These are phyloP conservation scores for Psilocybe mexicana DNA, from an alignment of 1,284 basidiomycete genomes.

Conservation along the genomic window DNA sequence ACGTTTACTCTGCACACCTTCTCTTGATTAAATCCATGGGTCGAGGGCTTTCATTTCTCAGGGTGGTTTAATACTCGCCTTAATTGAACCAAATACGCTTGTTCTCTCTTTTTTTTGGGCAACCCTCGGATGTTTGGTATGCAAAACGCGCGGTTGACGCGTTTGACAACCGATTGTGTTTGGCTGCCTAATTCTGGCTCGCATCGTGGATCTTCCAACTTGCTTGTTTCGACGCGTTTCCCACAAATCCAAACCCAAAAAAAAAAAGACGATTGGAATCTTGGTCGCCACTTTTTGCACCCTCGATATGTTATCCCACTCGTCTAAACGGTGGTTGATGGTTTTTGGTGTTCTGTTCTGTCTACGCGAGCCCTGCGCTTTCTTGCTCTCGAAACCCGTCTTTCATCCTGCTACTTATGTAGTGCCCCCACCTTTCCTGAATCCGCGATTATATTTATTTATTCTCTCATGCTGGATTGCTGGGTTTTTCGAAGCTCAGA, in stretches of 20 bases:
- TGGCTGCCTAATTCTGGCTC: constrained; percentile 14
- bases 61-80: constrained; percentile 11
- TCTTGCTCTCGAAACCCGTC: too few relatives aligned
- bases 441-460: not conserved
- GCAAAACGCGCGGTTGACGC: constrained; percentile 5
- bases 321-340: too few relatives aligned
- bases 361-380: too few relatives aligned
- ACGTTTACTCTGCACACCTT: not conserved
- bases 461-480: not conserved
- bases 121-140: constrained; percentile 11
- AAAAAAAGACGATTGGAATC: too few relatives aligned
- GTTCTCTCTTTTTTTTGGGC: not conserved
- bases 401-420: too few relatives aligned
- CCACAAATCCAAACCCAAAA: not conserved
- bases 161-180: constrained; percentile 9
- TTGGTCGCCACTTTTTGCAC: too few relatives aligned
- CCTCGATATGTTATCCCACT: too few relatives aligned
- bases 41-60: constrained; percentile 2
- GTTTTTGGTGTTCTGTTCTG: too few relatives aligned
- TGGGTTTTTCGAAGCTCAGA: not conserved
- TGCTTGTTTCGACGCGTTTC: constrained; percentile 1
- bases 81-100: constrained; percentile 9
- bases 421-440: not conserved
- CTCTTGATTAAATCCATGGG: not conserved
- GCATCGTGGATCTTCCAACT: constrained; percentile 14